A percentile compares a stretch with the other conserved stretches of the same genome.
Conservation (phyloP, 2,329 filamentous ascomycete species). For the Colletotrichum sp. region DNA sequence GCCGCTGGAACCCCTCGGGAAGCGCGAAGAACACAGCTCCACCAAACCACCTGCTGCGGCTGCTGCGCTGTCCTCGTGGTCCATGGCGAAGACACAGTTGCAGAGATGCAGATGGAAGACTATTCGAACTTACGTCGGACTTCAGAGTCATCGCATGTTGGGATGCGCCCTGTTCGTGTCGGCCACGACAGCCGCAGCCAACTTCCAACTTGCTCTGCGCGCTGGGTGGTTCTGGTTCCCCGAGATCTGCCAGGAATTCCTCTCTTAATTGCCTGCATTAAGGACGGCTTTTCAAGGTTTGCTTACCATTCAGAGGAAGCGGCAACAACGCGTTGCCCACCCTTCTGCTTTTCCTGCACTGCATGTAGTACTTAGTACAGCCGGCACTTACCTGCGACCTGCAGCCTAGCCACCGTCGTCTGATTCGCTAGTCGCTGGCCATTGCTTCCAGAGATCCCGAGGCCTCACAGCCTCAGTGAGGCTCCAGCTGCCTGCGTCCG, state of each 20-base stretch:
- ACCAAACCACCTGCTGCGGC: neutral
- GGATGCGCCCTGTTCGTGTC: neutral
- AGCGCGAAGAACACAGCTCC: slow-evolving; percentile 10
- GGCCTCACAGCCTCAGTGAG: neutral
- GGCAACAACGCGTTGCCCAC: neutral
- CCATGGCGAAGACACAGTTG: neutral
- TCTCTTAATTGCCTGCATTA: neutral
- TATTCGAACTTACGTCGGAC: neutral
- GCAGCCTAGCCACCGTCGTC: neutral
- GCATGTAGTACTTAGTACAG: neutral
- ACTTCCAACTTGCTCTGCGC: neutral
- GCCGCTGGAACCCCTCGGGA: neutral
- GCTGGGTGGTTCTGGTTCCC: neutral
- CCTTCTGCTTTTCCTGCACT: neutral
- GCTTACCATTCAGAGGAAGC: neutral
- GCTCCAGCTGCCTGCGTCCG: neutral
- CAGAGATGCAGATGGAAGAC: neutral
- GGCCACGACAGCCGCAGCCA: slow-evolving; percentile 1
- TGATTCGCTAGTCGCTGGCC: neutral
- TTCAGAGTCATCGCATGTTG: neutral
- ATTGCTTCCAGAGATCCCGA: neutral
- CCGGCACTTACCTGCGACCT: neutral
- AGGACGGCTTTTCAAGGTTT: neutral
- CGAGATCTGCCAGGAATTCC: neutral
- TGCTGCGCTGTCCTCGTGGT: slow-evolving; percentile 2